Evolutionary conservation across 352 stramenopile species (phyloP).

Genomic region (Pythium sp.): DNA sequence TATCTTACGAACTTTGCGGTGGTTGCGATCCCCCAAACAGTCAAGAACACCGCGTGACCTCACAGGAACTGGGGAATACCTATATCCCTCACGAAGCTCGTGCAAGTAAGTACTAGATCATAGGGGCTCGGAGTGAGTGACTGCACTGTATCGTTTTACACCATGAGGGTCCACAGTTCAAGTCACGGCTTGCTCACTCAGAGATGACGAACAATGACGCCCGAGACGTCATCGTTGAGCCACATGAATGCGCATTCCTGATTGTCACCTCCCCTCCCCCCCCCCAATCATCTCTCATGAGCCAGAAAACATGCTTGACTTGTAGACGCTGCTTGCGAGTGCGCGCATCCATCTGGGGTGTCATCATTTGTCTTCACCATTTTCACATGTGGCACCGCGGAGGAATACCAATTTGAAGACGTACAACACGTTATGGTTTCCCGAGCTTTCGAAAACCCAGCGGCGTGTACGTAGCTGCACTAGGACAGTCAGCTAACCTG

Average conservation of each 20-base stretch:
- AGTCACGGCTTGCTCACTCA: no score
- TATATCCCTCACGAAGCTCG: no score
- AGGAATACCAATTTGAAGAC: background rate
- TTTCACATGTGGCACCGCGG: background rate
- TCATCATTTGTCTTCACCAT: background rate
- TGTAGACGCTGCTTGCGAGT: background rate
- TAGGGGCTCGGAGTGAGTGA: no score
- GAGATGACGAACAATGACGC: background rate
- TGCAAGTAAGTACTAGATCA: no score
- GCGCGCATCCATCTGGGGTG: background rate
- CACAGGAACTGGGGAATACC: no score
- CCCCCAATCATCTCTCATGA: background rate
- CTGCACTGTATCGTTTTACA: no score
- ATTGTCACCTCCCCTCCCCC: no score
- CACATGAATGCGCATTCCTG: background rate
- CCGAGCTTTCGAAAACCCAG: background rate
- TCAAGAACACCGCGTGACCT: no score
- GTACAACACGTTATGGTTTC: background rate
- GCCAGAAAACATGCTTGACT: background rate
- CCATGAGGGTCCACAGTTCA: no score
- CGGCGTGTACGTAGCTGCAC: background rate
- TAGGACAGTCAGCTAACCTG: background rate
- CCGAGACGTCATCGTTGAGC: background rate
- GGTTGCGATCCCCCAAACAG: no score
- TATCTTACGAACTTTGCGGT: no score